These are phyloP conservation scores for Capsicum baccatum DNA, from an alignment of 257 asterid genomes.

Conservation along the genomic window DNA sequence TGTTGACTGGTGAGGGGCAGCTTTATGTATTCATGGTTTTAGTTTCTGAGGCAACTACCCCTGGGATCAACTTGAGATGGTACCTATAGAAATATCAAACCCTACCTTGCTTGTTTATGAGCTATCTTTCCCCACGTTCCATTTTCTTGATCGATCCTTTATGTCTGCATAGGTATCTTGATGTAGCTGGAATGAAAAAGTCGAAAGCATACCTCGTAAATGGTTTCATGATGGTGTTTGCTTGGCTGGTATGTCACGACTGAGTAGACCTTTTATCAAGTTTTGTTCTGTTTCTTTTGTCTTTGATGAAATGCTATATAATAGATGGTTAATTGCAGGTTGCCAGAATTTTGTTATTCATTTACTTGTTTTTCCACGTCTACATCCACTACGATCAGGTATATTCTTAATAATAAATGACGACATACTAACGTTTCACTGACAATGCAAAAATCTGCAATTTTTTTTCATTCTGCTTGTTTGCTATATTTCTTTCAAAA, in stretches of 20 bases:
- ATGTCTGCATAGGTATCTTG: conserved; percentile 69
- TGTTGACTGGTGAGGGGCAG: conserved; percentile 89
- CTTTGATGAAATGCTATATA: conserved; percentile 6
- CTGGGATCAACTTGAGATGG: conserved; percentile 88
- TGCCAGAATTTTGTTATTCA: conserved; percentile 70
- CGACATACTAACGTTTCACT: neutral
- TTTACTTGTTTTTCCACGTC: conserved; percentile 61
- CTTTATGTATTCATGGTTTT: conserved; percentile 67
- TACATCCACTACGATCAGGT: conserved; percentile 62
- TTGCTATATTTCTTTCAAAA: neutral
- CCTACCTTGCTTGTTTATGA: neutral
- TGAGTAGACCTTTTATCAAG: neutral
- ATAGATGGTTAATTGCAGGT: conserved; percentile 49
- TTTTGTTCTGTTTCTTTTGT: neutral
- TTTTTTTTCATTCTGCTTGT: too few species aligned
- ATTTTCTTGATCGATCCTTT: neutral
- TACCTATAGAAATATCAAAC: conserved; percentile 29
- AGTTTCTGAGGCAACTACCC: conserved; percentile 89
- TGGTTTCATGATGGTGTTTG: conserved; percentile 64
- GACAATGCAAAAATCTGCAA: neutral
- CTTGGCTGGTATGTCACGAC: conserved; percentile 66
- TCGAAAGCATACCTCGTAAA: conserved; percentile 62
- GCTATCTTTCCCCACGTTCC: conserved; percentile 17
- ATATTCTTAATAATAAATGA: conserved; percentile 8
- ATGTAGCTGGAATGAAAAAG: conserved; percentile 74